Evolutionary conservation across 139 green algal species (phyloP).

Genomic region (Mychonastes homosphaera): DNA sequence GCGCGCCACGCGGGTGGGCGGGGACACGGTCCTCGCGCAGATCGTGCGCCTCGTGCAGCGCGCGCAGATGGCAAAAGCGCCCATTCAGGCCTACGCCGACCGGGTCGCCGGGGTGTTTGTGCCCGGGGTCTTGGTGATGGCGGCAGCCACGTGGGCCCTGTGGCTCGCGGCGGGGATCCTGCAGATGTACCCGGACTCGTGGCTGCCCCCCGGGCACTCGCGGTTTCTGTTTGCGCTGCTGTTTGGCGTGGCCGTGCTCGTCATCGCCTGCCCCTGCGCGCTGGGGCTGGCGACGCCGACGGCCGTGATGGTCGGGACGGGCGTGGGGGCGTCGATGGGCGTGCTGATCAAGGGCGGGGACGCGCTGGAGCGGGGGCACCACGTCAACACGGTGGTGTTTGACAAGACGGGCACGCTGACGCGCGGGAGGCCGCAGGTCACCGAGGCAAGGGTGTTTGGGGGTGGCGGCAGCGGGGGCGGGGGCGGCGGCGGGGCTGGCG

Average conservation of each 20-base stretch:
- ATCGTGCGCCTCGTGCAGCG: slow-evolving; percentile 92
- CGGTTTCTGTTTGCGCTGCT: slow-evolving; percentile 86
- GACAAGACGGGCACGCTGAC: slow-evolving; percentile 94
- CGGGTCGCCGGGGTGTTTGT: slow-evolving; percentile 79
- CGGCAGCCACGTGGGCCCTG: slow-evolving; percentile 56
- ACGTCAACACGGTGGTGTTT: slow-evolving; percentile 74
- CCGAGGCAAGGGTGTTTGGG: slow-evolving; percentile 5
- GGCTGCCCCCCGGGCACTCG: slow-evolving; percentile 68
- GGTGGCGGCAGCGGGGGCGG: slow-evolving; percentile 11
- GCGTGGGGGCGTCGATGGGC: slow-evolving; percentile 62
- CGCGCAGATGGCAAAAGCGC: slow-evolving; percentile 92
- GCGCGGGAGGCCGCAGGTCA: slow-evolving; percentile 47
- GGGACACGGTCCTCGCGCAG: slow-evolving; percentile 72
- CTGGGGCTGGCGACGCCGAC: slow-evolving; percentile 94
- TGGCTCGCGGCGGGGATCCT: slow-evolving; percentile 47
- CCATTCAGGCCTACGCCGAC: slow-evolving; percentile 86
- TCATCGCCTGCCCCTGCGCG: slow-evolving; percentile 96
- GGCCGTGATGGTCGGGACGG: slow-evolving; percentile 94
- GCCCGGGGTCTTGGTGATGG: slow-evolving; percentile 65
- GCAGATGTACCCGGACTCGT: slow-evolving; percentile 29
- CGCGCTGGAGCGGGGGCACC: slow-evolving; percentile 28
- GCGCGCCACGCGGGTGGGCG: slow-evolving; percentile 54
- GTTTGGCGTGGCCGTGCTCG: slow-evolving; percentile 90
- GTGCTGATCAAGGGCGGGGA: slow-evolving; percentile 90
- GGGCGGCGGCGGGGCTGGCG: background rate